Base-by-base conservation (phyloP, 768 basidiomycete genomes). In the Leucocoprinus birnbaumii region DNA sequence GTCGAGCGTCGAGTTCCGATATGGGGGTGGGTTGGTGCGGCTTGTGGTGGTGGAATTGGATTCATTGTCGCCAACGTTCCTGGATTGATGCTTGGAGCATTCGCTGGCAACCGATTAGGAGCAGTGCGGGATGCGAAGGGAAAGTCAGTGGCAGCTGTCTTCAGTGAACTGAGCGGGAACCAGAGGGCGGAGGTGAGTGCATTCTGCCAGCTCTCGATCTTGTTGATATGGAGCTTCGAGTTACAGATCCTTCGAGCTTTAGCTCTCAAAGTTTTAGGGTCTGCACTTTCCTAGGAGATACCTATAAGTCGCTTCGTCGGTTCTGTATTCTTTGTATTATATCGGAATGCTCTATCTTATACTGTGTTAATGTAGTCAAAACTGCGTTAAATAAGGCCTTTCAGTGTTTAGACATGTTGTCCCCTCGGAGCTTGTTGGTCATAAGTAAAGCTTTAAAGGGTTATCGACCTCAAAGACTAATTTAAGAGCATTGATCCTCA, bases 51-150 rank as follows among this genome's bases (percentile, higher is more conserved):
- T 10, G 88, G 89, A 8, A 70, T 80, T 51, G 75, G 80, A 46
- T 84, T 71, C 71, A 82, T 78, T 70, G 62, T 82, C 24, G 94
- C 86, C 22, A 97, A 95, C 63, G 63, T 94, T 1, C 94, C 94
- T 8, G 94, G 94, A 6, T 74, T 92, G 13, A 80, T 94, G 73
- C 77, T 94, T 18, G 94, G 94, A 48, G 91, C 87, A 2, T 80
- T 87, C 60, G 91, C 92, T 0, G 94, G 94, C 0, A 96, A 94
- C 65, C 77, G 91, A n/a, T 71, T 97, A 25, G 94, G 94, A 41
- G 92, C 94, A 2, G 77, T 98, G 45, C 78, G 94, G 55, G 94
- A 98, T 64, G 94, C 94, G 3, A 98, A 98, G 73, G 90, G 94
- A 9, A 93, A 91, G 78, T 89, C 88, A 58, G 94, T 98, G 21